phyloP scores from a whole-genome alignment of 805 yeast genomes.

The Candida odintsovae region DNA sequence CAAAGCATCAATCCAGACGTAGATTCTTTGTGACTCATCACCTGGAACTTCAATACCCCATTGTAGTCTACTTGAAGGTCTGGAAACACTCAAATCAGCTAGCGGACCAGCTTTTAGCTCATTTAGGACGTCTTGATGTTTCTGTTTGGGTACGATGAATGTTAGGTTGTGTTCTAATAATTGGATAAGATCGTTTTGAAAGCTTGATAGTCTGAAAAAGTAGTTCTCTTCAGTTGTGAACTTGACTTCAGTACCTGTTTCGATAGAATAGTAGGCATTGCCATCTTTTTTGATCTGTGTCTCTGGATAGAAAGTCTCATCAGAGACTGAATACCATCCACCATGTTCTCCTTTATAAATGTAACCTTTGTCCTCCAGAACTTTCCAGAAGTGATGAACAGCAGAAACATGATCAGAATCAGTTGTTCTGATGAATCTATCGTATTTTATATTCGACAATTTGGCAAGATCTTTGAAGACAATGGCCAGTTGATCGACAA shows the following conservation, averaged over 20 bases:
- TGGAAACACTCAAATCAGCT: conserved; percentile 75
- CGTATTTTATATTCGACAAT: conserved; percentile 50
- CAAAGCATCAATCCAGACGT: conserved; percentile 97
- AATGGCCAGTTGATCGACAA: conserved; percentile 65
- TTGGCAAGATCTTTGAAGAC: conserved; percentile 62
- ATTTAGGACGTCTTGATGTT: conserved; percentile 45
- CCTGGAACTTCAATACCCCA: conserved; percentile 94
- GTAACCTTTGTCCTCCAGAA: conserved; percentile 50
- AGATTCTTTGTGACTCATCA: conserved; percentile 71
- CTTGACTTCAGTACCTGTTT: conserved; percentile 70
- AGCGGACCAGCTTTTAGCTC: conserved; percentile 49
- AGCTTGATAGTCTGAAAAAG: conserved; percentile 68
- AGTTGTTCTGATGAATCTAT: conserved; percentile 87
- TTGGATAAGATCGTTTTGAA: conserved; percentile 48
- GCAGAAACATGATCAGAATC: conserved; percentile 69
- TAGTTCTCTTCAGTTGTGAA: conserved; percentile 80
- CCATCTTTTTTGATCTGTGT: conserved; percentile 47
- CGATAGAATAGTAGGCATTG: conserved; percentile 43
- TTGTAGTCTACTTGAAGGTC: conserved; percentile 68
- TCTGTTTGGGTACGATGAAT: conserved; percentile 63
- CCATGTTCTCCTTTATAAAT: conserved; percentile 79
- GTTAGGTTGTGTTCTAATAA: conserved; percentile 42
- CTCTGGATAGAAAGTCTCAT: conserved; percentile 91
- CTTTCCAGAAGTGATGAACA: conserved; percentile 66
- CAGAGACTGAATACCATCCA: conserved; percentile 95